Evolutionary conservation across 208 protist species (phyloP).

Genomic region (Tetramitus jugosus): DNA sequence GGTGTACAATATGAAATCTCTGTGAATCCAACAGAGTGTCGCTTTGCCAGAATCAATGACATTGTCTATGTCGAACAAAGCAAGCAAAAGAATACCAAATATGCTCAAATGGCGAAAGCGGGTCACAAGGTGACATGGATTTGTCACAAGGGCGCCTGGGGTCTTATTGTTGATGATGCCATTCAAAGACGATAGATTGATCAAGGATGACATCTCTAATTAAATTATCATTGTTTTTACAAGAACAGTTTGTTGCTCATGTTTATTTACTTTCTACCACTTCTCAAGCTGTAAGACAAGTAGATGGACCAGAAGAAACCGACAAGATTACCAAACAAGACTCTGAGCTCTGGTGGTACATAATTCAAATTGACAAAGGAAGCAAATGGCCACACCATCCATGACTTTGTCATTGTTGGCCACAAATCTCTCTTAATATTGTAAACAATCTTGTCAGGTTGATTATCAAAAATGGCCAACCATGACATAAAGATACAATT

Average conservation of each 20-base stretch:
- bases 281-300: constrained; percentile 1
- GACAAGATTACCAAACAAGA: not conserved
- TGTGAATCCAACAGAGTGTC: not conserved
- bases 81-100: constrained; percentile 2
- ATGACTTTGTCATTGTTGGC: not conserved
- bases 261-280: too few relatives aligned
- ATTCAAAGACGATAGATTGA: not conserved
- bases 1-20: not conserved
- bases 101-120: not conserved
- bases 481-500: not conserved
- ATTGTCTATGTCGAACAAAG: not conserved
- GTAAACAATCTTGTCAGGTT: not conserved
- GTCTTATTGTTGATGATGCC: not conserved
- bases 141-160: not conserved
- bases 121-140: constrained; percentile 16
- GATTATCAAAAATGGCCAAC: not conserved
- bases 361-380: not conserved
- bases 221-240: too few relatives aligned
- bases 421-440: not conserved
- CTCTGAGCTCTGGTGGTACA: not conserved
- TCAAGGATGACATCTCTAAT: too few relatives aligned
- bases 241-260: too few relatives aligned
- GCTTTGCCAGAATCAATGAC: not conserved
- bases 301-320: not conserved
- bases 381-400: not conserved